phyloP scores from a whole-genome alignment of 2,329 filamentous ascomycete species.

The Venturia effusa region DNA sequence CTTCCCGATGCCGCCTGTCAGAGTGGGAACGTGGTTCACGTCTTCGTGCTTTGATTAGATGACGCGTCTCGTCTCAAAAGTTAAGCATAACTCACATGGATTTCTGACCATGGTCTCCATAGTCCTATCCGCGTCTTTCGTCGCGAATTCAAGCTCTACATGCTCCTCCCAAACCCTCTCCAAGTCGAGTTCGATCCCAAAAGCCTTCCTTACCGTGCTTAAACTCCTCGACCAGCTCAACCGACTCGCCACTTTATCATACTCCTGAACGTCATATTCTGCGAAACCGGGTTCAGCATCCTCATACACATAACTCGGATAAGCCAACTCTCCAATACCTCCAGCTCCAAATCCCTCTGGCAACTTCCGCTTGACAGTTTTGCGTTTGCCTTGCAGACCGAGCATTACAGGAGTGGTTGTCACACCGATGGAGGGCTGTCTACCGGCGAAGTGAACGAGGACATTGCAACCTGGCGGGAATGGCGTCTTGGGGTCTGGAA shows the following conservation, averaged over 20 bases:
- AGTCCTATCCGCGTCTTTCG: conserved; percentile 25
- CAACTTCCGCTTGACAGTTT: conserved; percentile 37
- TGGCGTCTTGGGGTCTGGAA: conserved; percentile 40
- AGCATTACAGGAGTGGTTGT: conserved; percentile 38
- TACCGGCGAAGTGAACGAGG: conserved; percentile 46
- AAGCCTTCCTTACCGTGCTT: conserved; percentile 47
- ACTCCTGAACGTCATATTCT: conserved; percentile 58
- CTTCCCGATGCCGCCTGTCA: conserved; percentile 31
- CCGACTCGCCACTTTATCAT: conserved; percentile 51
- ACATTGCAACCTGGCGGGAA: conserved; percentile 36
- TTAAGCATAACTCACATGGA: conserved; percentile 18
- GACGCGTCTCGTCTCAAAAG: conserved; percentile 17
- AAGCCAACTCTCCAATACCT: conserved; percentile 22
- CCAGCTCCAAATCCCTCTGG: conserved; percentile 41
- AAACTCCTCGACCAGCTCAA: conserved; percentile 60
- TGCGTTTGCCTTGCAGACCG: conserved; percentile 41
- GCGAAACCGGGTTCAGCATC: conserved; percentile 55
- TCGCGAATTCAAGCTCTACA: conserved; percentile 20
- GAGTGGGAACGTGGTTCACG: conserved; percentile 35
- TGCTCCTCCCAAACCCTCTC: conserved; percentile 33
- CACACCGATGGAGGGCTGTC: conserved; percentile 33
- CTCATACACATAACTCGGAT: conserved; percentile 43
- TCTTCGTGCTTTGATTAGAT: conserved; percentile 20
- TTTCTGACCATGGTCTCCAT: conserved; percentile 27
- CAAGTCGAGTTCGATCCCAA: conserved; percentile 38